phyloP scores from a whole-genome alignment of 2,329 filamentous ascomycete species.

The Trichoderma sp. region DNA sequence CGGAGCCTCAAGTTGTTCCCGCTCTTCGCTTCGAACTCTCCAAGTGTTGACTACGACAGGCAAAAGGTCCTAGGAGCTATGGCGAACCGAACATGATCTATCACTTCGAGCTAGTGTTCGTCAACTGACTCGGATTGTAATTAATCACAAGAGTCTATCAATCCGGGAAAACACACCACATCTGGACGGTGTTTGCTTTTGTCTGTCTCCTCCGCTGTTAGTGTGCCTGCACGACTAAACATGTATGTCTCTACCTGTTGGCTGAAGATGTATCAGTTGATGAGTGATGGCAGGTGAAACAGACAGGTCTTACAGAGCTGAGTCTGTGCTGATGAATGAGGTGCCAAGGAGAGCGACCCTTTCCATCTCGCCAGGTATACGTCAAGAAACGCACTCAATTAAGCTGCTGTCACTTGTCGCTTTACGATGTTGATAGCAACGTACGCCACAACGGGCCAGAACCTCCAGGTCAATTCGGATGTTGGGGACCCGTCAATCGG shows the following conservation, averaged over 20 bases:
- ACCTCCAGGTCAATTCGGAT: neutral
- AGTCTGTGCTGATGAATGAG: neutral
- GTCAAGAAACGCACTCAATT: neutral
- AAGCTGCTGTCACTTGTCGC: neutral
- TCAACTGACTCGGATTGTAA: neutral
- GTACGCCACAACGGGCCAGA: neutral
- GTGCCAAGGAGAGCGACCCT: neutral
- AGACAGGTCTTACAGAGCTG: neutral
- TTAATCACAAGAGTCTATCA: neutral
- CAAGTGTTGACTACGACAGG: neutral
- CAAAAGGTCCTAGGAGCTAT: neutral
- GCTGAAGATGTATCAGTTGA: neutral
- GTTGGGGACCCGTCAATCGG: neutral
- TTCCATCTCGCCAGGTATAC: neutral
- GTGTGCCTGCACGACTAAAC: neutral
- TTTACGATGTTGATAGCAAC: neutral
- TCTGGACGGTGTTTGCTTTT: neutral
- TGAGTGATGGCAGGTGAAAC: neutral
- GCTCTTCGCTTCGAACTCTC: neutral
- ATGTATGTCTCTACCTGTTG: slow-evolving; percentile 9
- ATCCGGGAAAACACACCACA: neutral
- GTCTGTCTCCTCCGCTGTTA: neutral
- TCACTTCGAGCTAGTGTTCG: neutral
- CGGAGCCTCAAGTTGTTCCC: neutral
- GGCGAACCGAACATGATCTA: neutral